phyloP scores from a whole-genome alignment of 2,329 filamentous ascomycete species.

The Botrytis deweyae region DNA sequence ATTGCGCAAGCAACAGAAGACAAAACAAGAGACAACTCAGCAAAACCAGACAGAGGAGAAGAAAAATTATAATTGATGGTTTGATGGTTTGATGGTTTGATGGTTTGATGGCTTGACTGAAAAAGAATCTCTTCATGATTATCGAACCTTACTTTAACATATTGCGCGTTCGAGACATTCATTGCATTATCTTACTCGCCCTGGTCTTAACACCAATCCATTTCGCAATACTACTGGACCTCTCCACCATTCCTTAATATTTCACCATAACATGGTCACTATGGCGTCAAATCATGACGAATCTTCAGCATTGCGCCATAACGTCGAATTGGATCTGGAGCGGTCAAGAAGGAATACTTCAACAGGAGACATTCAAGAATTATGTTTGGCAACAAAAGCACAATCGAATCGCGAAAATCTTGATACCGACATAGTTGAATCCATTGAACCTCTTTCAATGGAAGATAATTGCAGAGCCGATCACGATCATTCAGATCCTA shows the following conservation, averaged over 20 bases:
- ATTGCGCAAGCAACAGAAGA: not conserved
- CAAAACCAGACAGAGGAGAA: not conserved
- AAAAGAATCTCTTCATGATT: not conserved
- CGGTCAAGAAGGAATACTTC: constrained; percentile 23
- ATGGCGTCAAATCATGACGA: constrained; percentile 34
- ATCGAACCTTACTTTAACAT: not conserved
- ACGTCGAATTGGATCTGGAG: constrained; percentile 32
- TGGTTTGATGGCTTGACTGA: not conserved
- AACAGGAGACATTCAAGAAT: constrained; percentile 22
- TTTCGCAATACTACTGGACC: not conserved
- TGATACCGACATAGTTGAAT: constrained; percentile 22
- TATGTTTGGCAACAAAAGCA: constrained; percentile 22
- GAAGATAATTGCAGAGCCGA: constrained; percentile 34
- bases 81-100: not conserved
- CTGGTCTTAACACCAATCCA: not conserved
- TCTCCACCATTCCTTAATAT: not conserved
- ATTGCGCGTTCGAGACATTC: not conserved
- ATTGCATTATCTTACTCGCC: not conserved
- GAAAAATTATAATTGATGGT: not conserved
- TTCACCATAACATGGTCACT: constrained; percentile 21
- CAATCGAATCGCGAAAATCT: constrained; percentile 19
- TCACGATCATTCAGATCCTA: constrained; percentile 29
- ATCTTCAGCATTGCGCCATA: constrained; percentile 31
- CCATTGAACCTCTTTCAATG: constrained; percentile 29
- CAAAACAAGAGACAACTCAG: not conserved